These are phyloP conservation scores for Ceratocystis variospora DNA, from an alignment of 2,329 filamentous ascomycete species.

Conservation along the genomic window DNA sequence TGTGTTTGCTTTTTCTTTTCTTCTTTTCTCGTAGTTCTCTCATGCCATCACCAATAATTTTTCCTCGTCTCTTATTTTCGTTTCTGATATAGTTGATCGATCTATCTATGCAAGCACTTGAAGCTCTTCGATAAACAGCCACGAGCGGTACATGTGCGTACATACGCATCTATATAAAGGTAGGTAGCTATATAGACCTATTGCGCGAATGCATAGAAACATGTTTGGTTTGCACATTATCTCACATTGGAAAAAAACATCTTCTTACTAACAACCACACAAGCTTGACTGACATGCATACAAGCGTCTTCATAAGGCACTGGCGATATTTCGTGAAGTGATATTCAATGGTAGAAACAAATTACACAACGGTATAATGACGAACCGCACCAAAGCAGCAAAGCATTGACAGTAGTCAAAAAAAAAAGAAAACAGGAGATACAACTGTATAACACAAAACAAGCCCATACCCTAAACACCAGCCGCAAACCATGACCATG, in stretches of 20 bases:
- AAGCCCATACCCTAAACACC: constrained; percentile 12
- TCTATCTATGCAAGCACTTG: too few relatives aligned
- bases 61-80: not conserved
- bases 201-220: too few relatives aligned
- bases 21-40: constrained; percentile 19
- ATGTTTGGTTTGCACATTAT: not conserved
- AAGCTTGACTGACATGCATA: not conserved
- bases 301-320: not conserved
- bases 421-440: not conserved
- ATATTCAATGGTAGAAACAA: not conserved
- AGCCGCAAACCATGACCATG: not conserved
- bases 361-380: not conserved
- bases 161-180: too few relatives aligned
- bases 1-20: constrained; percentile 13
- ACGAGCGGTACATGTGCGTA: too few relatives aligned
- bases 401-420: not conserved
- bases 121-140: too few relatives aligned
- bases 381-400: not conserved
- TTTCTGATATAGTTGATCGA: not conserved
- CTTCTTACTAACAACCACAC: not conserved
- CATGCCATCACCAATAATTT: constrained; percentile 9
- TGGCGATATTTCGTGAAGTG: not conserved
- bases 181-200: too few relatives aligned
- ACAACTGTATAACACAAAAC: constrained; percentile 10
- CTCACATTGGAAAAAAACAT: not conserved